phyloP scores from a whole-genome alignment of 2,329 filamentous ascomycete genomes.

The Conoideocrella luteorostrata region DNA sequence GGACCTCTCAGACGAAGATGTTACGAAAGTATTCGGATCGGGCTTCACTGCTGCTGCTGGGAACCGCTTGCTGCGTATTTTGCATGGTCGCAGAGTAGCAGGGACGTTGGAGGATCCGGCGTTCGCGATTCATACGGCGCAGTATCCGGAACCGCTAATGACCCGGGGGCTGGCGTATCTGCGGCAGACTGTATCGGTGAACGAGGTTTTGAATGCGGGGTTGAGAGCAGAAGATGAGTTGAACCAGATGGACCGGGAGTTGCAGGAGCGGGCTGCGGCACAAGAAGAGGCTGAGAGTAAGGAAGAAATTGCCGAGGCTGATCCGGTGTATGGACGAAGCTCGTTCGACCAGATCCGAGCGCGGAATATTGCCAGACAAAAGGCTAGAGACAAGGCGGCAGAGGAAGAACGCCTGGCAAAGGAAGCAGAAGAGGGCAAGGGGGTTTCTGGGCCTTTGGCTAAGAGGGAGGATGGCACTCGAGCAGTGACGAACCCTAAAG shows the following conservation, averaged over 20 bases:
- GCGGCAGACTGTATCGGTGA: slow-evolving; percentile 46
- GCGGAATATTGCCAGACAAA: slow-evolving; percentile 41
- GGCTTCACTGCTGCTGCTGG: slow-evolving; percentile 36
- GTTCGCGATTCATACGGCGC: slow-evolving; percentile 39
- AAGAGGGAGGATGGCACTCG: slow-evolving; percentile 31
- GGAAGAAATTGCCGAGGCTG: slow-evolving; percentile 23
- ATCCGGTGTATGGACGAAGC: slow-evolving; percentile 53
- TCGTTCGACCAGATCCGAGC: slow-evolving; percentile 52
- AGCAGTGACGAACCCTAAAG: slow-evolving; percentile 30
- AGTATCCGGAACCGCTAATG: slow-evolving; percentile 36
- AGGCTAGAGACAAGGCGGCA: slow-evolving; percentile 38
- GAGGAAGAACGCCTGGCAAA: slow-evolving; percentile 34
- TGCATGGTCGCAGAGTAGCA: slow-evolving; percentile 58
- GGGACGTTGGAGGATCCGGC: slow-evolving; percentile 56
- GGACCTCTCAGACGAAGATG: slow-evolving; percentile 44
- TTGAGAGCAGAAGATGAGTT: slow-evolving; percentile 59
- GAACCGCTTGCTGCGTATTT: slow-evolving; percentile 49
- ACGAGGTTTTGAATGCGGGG: slow-evolving; percentile 56
- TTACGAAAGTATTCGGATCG: slow-evolving; percentile 43
- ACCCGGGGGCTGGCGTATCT: slow-evolving; percentile 47
- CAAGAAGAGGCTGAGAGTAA: slow-evolving; percentile 16
- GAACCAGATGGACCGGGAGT: slow-evolving; percentile 39
- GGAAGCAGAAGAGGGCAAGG: slow-evolving; percentile 33
- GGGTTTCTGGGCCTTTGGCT: slow-evolving; percentile 33
- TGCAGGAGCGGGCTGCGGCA: slow-evolving; percentile 17